Base-by-base conservation (phyloP, 345 rosid species). In the Lepidium sativum region DNA sequence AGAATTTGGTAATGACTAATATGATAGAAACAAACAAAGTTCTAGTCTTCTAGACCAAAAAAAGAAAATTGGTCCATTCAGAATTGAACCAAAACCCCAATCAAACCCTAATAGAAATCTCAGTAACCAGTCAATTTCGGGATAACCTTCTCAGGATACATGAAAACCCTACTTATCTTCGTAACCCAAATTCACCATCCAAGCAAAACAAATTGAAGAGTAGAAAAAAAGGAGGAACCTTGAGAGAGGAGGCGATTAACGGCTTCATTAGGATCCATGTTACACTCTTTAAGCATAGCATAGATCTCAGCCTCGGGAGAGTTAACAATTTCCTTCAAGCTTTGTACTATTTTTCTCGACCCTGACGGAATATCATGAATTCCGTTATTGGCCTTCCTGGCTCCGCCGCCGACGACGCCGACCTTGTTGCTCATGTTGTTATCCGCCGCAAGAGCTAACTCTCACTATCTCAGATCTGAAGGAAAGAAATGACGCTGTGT, bases 201-300 rank as follows among this genome's bases (percentile, higher is more conserved):
- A 71, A 51, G 59, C 14, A 9, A 0, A 23, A 11, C 0, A 44
- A 15, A 32, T 38, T 2, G 39, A 10, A 13, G 21, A 39, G 23
- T n/a, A 9, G 18, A 3, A 29, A 34, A 4, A n/a, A 17, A 21
- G 20, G 20, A 8, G 1, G 14, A 64, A 94, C 99, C 99, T 95
- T 86, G 99, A 63, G 86, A 34, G 70, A 95, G 92, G 63, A 91
- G 95, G 72, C 99, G 96, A 79, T 78, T 85, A 65, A 88, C 97
- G 60, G 99, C 79, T 76, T 95, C 97, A 78, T 95, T 86, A 63
- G 97, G 99, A 91, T 95, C 99, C 99, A 94, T 91, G 71, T 81
- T 81, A 71, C 99, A 94, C 49, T 94, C 99, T 80, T 86, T 88
- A 61, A 94, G 99, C 79, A 80, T 85, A 42, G 91, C 83, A 53